phyloP scores from a whole-genome alignment of 768 basidiomycete genomes.

The Tylopilus plumbeoviolaceoides region DNA sequence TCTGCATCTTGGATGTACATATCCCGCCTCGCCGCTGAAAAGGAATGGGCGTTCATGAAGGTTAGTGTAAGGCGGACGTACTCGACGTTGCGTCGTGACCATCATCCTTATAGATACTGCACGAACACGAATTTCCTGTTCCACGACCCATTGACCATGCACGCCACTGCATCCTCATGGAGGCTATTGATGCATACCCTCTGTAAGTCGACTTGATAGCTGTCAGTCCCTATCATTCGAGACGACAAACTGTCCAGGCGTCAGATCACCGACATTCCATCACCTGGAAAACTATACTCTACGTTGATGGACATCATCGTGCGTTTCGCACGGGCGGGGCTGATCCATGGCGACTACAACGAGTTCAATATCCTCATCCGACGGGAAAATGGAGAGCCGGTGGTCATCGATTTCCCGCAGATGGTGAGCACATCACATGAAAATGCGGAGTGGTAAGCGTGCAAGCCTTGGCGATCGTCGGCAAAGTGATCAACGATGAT shows the following conservation, averaged over 20 bases:
- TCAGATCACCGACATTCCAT: slow-evolving; percentile 77
- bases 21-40: slow-evolving; percentile 93
- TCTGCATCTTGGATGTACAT: slow-evolving; percentile 99
- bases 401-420: slow-evolving; percentile 98
- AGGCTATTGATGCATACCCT: slow-evolving; percentile 91
- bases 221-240: neutral
- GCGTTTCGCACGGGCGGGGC: slow-evolving; percentile 85
- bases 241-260: slow-evolving; percentile 48
- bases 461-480: slow-evolving; percentile 10
- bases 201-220: slow-evolving; percentile 49
- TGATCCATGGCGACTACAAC: slow-evolving; percentile 99
- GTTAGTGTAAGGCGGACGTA: slow-evolving; percentile 35
- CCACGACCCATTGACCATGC: slow-evolving; percentile 93
- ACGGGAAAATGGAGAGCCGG: slow-evolving; percentile 66
- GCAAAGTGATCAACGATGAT: slow-evolving; percentile 8
- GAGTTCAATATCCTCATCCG: slow-evolving; percentile 98
- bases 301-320: slow-evolving; percentile 93
- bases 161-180: slow-evolving; percentile 94
- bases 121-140: slow-evolving; percentile 91
- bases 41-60: slow-evolving; percentile 99
- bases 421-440: slow-evolving; percentile 97
- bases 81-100: neutral
- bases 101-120: slow-evolving; percentile 58
- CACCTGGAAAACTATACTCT: slow-evolving; percentile 89
- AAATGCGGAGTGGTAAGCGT: slow-evolving; percentile 88